phyloP scores from a whole-genome alignment of 495 filamentous ascomycete genomes.

The Talaromyces thailandensis region DNA sequence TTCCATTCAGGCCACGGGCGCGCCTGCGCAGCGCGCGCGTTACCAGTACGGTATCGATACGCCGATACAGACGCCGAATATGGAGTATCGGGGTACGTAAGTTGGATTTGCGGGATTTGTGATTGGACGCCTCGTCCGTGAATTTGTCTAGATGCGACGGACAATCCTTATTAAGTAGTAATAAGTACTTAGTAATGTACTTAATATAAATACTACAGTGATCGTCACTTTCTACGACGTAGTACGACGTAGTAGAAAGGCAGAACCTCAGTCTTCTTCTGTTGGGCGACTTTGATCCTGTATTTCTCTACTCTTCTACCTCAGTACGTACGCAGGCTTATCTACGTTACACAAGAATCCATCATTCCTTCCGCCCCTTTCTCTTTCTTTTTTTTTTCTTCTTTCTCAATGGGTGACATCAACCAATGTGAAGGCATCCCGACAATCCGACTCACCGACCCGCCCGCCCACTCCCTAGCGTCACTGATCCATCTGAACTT shows the following conservation, averaged over 20 bases:
- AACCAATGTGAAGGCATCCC: background rate
- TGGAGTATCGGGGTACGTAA: background rate
- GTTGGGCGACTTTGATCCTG: too few species aligned
- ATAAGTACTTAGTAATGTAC: too few species aligned
- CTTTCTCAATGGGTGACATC: background rate
- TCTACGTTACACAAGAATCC: background rate
- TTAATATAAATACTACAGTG: background rate
- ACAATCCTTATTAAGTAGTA: too few species aligned
- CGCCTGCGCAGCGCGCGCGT: too few species aligned
- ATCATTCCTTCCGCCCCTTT: background rate
- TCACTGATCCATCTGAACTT: background rate
- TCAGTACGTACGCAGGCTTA: background rate
- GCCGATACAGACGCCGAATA: background rate
- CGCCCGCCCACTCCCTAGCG: background rate
- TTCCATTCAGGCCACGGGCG: too few species aligned
- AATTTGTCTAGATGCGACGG: background rate
- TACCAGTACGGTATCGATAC: background rate
- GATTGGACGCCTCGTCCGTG: background rate
- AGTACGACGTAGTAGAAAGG: too few species aligned
- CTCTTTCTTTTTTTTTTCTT: background rate
- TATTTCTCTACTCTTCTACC: too few species aligned
- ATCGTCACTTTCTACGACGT: background rate
- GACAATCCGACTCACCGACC: background rate
- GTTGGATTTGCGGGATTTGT: background rate
- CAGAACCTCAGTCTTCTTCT: too few species aligned